Evolutionary conservation across 768 basidiomycete genomes (phyloP).

Genomic region (Leccinum truebloodii): DNA sequence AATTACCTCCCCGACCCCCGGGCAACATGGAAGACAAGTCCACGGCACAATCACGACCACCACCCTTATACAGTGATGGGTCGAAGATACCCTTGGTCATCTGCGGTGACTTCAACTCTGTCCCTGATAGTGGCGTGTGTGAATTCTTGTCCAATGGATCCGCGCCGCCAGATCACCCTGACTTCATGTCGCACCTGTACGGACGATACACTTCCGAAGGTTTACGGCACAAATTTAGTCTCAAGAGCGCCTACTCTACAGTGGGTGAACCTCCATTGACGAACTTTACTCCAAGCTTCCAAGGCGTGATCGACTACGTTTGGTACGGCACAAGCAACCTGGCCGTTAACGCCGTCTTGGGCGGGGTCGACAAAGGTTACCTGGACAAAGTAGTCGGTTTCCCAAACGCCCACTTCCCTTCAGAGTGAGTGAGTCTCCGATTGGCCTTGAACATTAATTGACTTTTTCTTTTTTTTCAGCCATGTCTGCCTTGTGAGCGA

Average conservation of each 20-base stretch:
- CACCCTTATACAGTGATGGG: constrained; percentile 78
- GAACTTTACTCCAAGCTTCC: constrained; percentile 87
- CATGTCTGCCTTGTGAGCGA: constrained; percentile 72
- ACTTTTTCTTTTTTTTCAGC: constrained; percentile 40
- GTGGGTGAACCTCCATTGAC: constrained; percentile 70
- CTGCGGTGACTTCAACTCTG: constrained; percentile 96
- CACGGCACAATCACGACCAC: constrained; percentile 41
- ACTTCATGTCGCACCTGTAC: constrained; percentile 91
- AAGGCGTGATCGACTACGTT: constrained; percentile 88
- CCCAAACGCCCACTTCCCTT: constrained; percentile 95
- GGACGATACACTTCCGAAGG: constrained; percentile 93
- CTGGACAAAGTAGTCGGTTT: constrained; percentile 92
- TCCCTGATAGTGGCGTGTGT: constrained; percentile 85
- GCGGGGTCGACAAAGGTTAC: constrained; percentile 83
- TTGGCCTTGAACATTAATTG: neutral
- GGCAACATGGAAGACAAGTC: constrained; percentile 30
- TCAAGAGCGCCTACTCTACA: constrained; percentile 83
- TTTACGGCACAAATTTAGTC: constrained; percentile 69
- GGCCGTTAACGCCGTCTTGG: constrained; percentile 79
- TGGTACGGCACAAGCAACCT: constrained; percentile 83
- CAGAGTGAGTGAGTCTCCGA: constrained; percentile 68
- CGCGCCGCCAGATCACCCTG: constrained; percentile 73
- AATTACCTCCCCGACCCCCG: constrained; percentile 68
- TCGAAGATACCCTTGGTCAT: constrained; percentile 88
- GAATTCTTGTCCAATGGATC: constrained; percentile 81